A percentile compares a stretch with the other conserved stretches of the same genome.
These are phyloP conservation scores for Plasmodium billcollinsi DNA, from an alignment of 169 alveolate species.

Conservation along the genomic window DNA sequence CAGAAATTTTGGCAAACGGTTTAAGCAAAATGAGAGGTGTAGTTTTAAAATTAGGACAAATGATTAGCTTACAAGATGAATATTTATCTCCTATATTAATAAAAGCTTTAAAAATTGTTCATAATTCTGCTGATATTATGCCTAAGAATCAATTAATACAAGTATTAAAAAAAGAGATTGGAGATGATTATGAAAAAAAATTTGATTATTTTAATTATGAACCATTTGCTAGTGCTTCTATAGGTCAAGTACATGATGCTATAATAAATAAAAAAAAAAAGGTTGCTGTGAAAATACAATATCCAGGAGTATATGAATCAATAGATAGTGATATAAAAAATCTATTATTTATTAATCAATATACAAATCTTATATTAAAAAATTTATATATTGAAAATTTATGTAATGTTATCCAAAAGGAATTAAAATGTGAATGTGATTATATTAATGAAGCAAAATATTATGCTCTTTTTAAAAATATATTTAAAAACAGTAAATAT, in stretches of 20 bases:
- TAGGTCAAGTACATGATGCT: conserved; percentile 88
- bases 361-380: conserved; percentile 81
- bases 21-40: conserved; percentile 94
- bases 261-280: conserved; percentile 64
- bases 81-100: conserved; percentile 90
- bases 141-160: conserved; percentile 88
- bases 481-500: conserved; percentile 79
- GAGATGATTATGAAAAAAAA: conserved; percentile 88
- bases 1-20: conserved; percentile 83
- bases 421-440: conserved; percentile 85
- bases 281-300: conserved; percentile 85
- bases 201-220: conserved; percentile 82
- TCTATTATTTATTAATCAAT: conserved; percentile 79
- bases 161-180: conserved; percentile 89
- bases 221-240: conserved; percentile 91
- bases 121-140: conserved; percentile 95
- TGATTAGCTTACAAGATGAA: conserved; percentile 91
- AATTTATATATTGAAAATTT: conserved; percentile 81
- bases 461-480: conserved; percentile 81
- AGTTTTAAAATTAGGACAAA: conserved; percentile 89
- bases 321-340: conserved; percentile 85
- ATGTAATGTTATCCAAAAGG: conserved; percentile 81
- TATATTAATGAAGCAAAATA: conserved; percentile 86
- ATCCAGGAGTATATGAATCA: conserved; percentile 86
- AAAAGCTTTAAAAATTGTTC: conserved; percentile 91